Conservation (phyloP, 257 asterid genomes). For the Gardenia jasminoides region DNA sequence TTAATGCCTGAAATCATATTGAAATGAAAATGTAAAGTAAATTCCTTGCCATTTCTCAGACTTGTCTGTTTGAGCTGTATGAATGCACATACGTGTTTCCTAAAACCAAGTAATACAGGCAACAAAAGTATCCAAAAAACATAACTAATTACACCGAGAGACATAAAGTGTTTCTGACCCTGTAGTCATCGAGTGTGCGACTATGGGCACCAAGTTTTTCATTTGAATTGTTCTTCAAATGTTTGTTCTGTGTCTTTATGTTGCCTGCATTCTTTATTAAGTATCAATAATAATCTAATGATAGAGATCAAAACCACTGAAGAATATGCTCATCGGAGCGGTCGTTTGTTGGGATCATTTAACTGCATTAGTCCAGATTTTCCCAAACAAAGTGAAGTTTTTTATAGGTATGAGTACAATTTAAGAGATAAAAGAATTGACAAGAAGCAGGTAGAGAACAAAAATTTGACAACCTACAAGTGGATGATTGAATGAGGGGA, state of each 20-base stretch:
- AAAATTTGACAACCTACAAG: background rate
- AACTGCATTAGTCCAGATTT: background rate
- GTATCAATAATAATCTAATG: background rate
- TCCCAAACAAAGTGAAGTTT: background rate
- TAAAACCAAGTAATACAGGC: background rate
- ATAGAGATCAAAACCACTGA: background rate
- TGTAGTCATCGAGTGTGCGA: background rate
- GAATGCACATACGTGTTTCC: background rate
- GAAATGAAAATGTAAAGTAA: slow-evolving; percentile 7
- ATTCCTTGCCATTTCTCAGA: background rate
- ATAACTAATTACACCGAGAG: background rate
- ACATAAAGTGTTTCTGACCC: too few relatives aligned
- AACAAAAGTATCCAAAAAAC: background rate
- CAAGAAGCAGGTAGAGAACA: background rate
- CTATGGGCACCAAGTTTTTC: too few relatives aligned
- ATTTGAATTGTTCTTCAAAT: background rate
- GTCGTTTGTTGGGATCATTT: background rate
- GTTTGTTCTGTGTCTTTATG: background rate
- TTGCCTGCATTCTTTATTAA: background rate
- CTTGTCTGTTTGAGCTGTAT: background rate
- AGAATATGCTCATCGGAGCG: background rate
- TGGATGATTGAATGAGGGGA: background rate
- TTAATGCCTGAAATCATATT: slow-evolving; percentile 59
- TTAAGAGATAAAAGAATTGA: background rate
- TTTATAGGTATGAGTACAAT: background rate